Evolutionary conservation across 2,329 filamentous ascomycete species (phyloP).

Genomic region (Coniochaeta hoffmannii): DNA sequence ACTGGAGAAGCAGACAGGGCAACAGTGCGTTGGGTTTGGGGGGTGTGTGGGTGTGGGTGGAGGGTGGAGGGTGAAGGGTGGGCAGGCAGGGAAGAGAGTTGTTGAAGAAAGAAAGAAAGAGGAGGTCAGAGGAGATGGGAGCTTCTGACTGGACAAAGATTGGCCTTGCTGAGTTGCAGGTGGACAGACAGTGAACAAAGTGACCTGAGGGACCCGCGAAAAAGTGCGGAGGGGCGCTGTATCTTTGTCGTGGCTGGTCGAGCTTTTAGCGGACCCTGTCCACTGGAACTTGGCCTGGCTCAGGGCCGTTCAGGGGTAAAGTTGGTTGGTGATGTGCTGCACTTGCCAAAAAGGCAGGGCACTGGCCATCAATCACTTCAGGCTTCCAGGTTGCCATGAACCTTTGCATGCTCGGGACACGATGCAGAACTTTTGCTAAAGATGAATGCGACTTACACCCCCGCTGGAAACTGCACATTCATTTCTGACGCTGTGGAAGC

Average conservation of each 20-base stretch:
- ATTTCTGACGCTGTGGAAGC: background rate
- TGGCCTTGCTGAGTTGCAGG: background rate
- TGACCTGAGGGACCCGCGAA: background rate
- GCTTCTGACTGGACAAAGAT: background rate
- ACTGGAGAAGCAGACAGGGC: constrained; percentile 2
- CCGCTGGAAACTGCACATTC: background rate
- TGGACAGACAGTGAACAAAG: background rate
- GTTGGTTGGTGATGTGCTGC: background rate
- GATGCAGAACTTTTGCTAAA: background rate
- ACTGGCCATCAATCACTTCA: background rate
- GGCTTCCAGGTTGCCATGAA: no score
- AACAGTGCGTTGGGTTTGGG: background rate
- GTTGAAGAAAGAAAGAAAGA: background rate
- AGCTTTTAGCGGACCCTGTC: background rate
- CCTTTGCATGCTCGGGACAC: background rate
- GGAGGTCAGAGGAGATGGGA: background rate
- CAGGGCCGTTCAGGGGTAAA: constrained; percentile 1
- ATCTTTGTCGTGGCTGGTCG: background rate
- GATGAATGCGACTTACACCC: no score
- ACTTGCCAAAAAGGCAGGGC: background rate
- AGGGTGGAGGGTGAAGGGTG: background rate
- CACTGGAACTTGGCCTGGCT: background rate
- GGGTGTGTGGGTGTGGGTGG: background rate
- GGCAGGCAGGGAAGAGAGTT: background rate
- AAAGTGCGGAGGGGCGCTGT: background rate